Evolutionary conservation across 73 alveolate genomes (phyloP), one percentile per base, ranked within the genome.

Genomic region (Symbiodinium pilosum): DNA sequence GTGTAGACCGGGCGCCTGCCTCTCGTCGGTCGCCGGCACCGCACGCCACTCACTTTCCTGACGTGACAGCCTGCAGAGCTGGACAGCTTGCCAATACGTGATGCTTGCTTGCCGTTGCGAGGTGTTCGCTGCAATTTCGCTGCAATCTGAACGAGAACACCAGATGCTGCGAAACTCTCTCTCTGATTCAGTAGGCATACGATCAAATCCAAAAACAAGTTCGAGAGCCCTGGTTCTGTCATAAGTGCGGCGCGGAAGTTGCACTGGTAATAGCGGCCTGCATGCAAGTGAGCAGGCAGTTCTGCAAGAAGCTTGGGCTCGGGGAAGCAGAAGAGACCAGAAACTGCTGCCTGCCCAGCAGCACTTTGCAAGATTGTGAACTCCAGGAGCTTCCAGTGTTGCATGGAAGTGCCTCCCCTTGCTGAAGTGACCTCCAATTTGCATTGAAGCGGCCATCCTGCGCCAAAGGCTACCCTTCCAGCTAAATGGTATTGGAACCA

Each of bases 371-470:
- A 54, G n/a, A 6, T 8, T 54, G 71, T 30, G 71, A 30, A 24
- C n/a, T 30, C 73, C 73, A 16, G 73, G 26, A 54, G 34, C 26
- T 11, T 54, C 73, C 34, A 26, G 12, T 54, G 12, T 0, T 11
- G 1, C 32, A 54, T 16, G 73, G 73, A 5, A 26, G 26, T 54
- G 73, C 95, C 43, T 89, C 95, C 30, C 95, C 95, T 71, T 89
- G 95, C 73, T 89, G 95, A 40, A 89, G 43, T 44, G 87, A 68
- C 20, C 59, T 84, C 95, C 95, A 89, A 40, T 59, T 47, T 7
- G 95, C 86, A 41, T 89, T 89, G 95, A 89, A 89, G 86, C 95
- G 95, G 28, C 95, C 95, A 30, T 64, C 95, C 87, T 87, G 44
- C 87, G 30, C n/a, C n/a, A n/a, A n/a, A n/a, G n/a, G n/a, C n/a